Evolutionary conservation across 2,329 filamentous ascomycete species (phyloP).

Genomic region (Pyrenophora tritici-repentis): DNA sequence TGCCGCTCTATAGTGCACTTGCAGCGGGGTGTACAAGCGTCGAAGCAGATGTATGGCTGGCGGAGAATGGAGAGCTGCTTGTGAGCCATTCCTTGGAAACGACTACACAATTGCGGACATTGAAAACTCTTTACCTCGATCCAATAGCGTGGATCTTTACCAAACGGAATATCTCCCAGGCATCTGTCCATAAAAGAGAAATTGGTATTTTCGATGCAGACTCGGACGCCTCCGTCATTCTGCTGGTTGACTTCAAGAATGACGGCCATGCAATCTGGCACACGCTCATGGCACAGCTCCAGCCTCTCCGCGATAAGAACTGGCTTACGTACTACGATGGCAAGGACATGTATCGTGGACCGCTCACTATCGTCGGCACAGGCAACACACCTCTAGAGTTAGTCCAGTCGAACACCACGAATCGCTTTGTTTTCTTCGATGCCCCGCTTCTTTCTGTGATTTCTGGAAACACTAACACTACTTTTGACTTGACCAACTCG

Average conservation of each 20-base stretch:
- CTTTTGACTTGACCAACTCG: constrained; percentile 32
- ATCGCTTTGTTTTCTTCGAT: constrained; percentile 69
- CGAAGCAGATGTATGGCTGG: constrained; percentile 42
- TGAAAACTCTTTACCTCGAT: constrained; percentile 31
- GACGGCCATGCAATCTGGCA: constrained; percentile 58
- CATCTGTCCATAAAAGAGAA: no score
- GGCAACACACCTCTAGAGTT: constrained; percentile 66
- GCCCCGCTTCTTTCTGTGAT: constrained; percentile 59
- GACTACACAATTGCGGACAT: constrained; percentile 25
- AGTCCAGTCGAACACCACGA: constrained; percentile 58
- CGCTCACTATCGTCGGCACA: constrained; percentile 71
- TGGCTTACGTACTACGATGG: constrained; percentile 59
- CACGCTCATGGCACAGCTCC: constrained; percentile 59
- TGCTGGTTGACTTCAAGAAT: constrained; percentile 74
- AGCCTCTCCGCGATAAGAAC: constrained; percentile 62
- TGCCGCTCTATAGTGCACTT: constrained; percentile 49
- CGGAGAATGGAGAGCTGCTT: constrained; percentile 30
- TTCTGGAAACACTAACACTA: constrained; percentile 13
- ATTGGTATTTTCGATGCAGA: constrained; percentile 58
- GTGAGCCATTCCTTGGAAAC: constrained; percentile 36
- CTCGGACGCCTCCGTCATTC: constrained; percentile 54
- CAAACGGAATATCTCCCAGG: no score
- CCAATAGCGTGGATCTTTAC: no score
- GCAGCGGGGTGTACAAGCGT: constrained; percentile 45
- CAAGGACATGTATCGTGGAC: constrained; percentile 56